Base-by-base conservation (phyloP, 2,329 filamentous ascomycete species). In the Neopestalotiopsis sp. region DNA sequence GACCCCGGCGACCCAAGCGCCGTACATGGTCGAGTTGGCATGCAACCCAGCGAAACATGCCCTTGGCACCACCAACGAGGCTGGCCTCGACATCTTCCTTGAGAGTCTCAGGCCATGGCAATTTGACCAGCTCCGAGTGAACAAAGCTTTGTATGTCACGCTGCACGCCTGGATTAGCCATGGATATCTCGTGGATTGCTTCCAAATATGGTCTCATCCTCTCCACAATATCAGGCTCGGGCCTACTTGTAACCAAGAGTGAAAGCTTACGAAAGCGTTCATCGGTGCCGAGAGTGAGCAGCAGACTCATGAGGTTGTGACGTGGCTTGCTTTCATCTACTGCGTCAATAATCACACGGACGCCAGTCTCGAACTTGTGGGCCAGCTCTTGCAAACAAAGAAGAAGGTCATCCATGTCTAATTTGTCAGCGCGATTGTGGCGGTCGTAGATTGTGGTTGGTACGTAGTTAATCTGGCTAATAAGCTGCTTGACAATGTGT, bases 281-380 rank as follows among this genome's bases (percentile, higher is more conserved):
- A 5, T 73, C 66, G 17, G 72, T 76, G 14, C 74, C 73, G 32
- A 79, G 70, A 7, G 66, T 68, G 3, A 69, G 62, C 30, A 79
- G 58, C n/a, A 73, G 65, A 0, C 67, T 65, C 3, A 77, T 68
- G 3, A 78, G 68, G 10, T 72, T 69, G 0, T 38, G 59, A 14
- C 74, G 68, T 13, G 74, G 70, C 17, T 61, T 68, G 42, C 77
- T 79, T 66, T 79, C 78, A 57, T 79, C 77, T 7, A 78, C 70
- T 4, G 77, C 77, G 59, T 79, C 77, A 4, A 79, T 61, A 3
- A 76, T 68, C 2, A 80, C 45, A 32, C 73, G 76, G 9, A 76
- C 72, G 5, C 70, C 69, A 9, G 59, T 53, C n/a, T 49, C 57
- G 45, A 76, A 74, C 13, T 61, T 34, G 1, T 65, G n/a, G 20